Percentiles rank a stretch among this genome's conserved stretches.
These are phyloP conservation scores for Cytospora mali DNA, from an alignment of 2,329 filamentous ascomycete species.

Conservation along the genomic window DNA sequence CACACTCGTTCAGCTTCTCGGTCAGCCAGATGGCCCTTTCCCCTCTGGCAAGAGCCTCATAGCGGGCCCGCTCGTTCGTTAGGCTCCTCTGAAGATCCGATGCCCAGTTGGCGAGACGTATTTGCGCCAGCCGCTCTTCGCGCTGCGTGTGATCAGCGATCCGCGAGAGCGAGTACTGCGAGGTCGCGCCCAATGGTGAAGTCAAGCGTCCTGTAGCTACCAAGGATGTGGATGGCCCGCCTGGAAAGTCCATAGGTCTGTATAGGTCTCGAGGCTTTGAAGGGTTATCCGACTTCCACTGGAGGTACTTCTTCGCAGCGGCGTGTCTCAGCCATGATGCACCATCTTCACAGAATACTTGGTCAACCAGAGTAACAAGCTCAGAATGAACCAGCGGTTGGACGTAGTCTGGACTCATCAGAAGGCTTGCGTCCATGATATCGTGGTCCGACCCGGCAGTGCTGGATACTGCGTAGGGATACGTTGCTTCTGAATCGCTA, in stretches of 20 bases:
- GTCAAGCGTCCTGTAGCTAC: constrained; percentile 28
- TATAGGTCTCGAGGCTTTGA: constrained; percentile 41
- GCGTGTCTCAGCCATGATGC: constrained; percentile 80
- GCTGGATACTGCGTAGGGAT: constrained; percentile 78
- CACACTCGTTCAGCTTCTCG: constrained; percentile 66
- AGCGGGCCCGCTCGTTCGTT: constrained; percentile 71
- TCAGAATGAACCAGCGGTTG: constrained; percentile 80
- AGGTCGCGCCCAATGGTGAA: constrained; percentile 37
- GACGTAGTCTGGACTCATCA: constrained; percentile 91
- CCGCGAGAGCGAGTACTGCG: constrained; percentile 61
- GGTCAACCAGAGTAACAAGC: constrained; percentile 67
- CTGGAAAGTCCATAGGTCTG: constrained; percentile 36
- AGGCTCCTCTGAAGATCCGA: constrained; percentile 77
- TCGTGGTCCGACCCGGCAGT: constrained; percentile 71
- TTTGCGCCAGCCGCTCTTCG: constrained; percentile 42
- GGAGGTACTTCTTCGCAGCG: constrained; percentile 78
- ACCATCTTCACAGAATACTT: constrained; percentile 76
- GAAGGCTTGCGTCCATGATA: constrained; percentile 85
- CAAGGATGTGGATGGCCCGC: constrained; percentile 19
- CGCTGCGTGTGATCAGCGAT: constrained; percentile 49
- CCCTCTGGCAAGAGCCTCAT: constrained; percentile 61
- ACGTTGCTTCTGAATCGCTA: constrained; percentile 36
- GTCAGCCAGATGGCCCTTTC: constrained; percentile 72
- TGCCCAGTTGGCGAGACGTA: constrained; percentile 82
- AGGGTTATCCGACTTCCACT: constrained; percentile 57